A percentile compares a stretch with the other conserved stretches of the same genome.
phyloP scores from a whole-genome alignment of 352 stramenopile species.

The Phytophthora macrochlamydospora region DNA sequence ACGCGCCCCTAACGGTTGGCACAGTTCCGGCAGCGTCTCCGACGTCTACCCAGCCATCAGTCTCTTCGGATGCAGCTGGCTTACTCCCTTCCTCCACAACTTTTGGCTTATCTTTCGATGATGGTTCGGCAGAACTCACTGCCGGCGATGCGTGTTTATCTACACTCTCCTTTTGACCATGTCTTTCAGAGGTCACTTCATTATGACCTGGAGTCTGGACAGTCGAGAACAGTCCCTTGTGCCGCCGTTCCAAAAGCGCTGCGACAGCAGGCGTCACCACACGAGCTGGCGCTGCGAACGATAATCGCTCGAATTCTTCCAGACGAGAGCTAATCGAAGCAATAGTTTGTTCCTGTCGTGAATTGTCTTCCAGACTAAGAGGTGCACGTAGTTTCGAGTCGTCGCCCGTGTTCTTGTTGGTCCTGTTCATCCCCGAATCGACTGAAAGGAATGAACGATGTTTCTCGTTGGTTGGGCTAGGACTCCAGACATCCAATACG shows the following conservation, averaged over 20 bases:
- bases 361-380: background rate
- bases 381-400: background rate
- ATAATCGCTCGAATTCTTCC: constrained; percentile 23
- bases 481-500: constrained; percentile 18
- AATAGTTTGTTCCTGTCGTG: background rate
- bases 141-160: too few species aligned
- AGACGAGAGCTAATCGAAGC: constrained; percentile 12
- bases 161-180: too few species aligned
- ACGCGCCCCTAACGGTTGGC: background rate
- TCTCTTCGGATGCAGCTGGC: constrained; percentile 1
- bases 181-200: background rate
- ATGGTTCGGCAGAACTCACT: too few species aligned
- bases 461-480: too few species aligned
- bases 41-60: background rate
- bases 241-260: constrained; percentile 27
- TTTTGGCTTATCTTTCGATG: too few species aligned
- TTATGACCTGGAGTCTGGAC: background rate
- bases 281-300: constrained; percentile 19
- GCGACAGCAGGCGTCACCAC: constrained; percentile 27
- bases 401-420: background rate
- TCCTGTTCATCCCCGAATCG: background rate
- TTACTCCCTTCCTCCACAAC: background rate
- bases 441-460: too few species aligned
- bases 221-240: constrained; percentile 17
- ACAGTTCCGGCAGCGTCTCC: background rate